Percentiles rank a stretch among this genome's conserved stretches.
These are phyloP conservation scores for Aquanectria penicillioides DNA, from an alignment of 2,329 filamentous ascomycete genomes.

Conservation along the genomic window DNA sequence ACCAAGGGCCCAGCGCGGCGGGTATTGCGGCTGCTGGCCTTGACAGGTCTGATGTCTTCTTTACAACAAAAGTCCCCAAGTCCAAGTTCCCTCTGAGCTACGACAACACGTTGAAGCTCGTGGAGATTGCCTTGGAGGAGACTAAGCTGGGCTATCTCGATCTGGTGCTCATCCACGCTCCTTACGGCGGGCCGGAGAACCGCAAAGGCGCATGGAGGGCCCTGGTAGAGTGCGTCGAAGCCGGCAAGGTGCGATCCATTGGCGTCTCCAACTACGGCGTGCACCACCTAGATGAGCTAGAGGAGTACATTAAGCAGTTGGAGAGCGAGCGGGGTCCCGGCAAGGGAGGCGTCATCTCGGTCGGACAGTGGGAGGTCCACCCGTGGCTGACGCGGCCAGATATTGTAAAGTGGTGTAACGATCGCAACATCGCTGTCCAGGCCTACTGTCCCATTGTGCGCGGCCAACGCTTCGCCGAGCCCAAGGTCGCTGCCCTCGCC, in stretches of 20 bases:
- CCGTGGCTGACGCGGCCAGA: constrained; percentile 86
- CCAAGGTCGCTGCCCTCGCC: constrained; percentile 70
- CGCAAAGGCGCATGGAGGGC: constrained; percentile 71
- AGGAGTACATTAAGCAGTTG: constrained; percentile 67
- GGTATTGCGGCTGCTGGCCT: constrained; percentile 55
- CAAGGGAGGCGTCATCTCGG: constrained; percentile 77
- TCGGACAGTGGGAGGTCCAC: constrained; percentile 91
- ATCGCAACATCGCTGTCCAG: constrained; percentile 70
- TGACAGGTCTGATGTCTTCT: constrained; percentile 61
- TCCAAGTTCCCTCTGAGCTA: constrained; percentile 60
- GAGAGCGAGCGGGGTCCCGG: constrained; percentile 69
- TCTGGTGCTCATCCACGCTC: constrained; percentile 70
- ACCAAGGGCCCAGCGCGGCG: constrained; percentile 60
- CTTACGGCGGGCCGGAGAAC: constrained; percentile 64
- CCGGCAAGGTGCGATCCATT: constrained; percentile 69
- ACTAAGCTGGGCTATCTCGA: constrained; percentile 75
- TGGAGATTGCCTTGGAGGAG: constrained; percentile 70
- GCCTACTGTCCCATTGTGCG: constrained; percentile 70
- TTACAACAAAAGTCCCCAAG: constrained; percentile 66
- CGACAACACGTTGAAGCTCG: constrained; percentile 68
- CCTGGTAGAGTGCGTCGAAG: constrained; percentile 70
- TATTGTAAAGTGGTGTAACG: constrained; percentile 79
- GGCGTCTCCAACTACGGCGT: constrained; percentile 74
- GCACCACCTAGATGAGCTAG: constrained; percentile 69
- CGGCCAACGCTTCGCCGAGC: constrained; percentile 77